Evolutionary conservation across 2,329 filamentous ascomycete species (phyloP).

Genomic region (Penicillium digitatum): DNA sequence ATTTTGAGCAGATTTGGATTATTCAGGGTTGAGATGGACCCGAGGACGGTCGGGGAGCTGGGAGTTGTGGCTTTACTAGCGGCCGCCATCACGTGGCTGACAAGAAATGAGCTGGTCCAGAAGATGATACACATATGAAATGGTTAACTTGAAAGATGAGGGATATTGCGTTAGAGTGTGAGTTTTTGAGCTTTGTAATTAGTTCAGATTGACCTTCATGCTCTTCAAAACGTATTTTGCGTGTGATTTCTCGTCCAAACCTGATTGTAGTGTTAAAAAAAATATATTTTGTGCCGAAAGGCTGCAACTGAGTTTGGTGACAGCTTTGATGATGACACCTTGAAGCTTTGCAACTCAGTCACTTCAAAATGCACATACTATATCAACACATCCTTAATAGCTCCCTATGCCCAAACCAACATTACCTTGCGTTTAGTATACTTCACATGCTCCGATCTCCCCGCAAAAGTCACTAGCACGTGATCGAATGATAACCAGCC

Average conservation of each 20-base stretch:
- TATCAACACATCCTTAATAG: too few relatives aligned
- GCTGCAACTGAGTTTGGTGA: neutral
- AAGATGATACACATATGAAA: neutral
- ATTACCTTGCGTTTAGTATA: neutral
- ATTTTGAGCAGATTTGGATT: slow-evolving; percentile 49
- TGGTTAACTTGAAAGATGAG: neutral
- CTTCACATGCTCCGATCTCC: slow-evolving; percentile 3
- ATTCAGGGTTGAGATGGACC: slow-evolving; percentile 1
- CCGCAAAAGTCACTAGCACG: slow-evolving; percentile 13
- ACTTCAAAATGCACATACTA: fast-evolving
- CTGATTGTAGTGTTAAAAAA: too few relatives aligned
- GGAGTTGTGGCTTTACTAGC: slow-evolving; percentile 6
- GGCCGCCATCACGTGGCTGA: slow-evolving; percentile 15
- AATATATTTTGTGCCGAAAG: neutral
- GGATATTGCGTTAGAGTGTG: fast-evolving
- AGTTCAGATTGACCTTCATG: neutral
- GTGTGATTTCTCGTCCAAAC: neutral
- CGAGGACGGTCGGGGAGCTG: slow-evolving; percentile 1
- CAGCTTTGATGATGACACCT: neutral
- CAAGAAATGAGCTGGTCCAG: slow-evolving; percentile 8
- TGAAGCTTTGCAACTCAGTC: neutral
- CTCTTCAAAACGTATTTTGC: neutral
- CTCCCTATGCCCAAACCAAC: too few relatives aligned
- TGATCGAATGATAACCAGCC: slow-evolving; percentile 17
- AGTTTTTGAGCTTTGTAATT: neutral